Conservation (phyloP, 495 filamentous ascomycete species). For the Penicillium waksmanii region DNA sequence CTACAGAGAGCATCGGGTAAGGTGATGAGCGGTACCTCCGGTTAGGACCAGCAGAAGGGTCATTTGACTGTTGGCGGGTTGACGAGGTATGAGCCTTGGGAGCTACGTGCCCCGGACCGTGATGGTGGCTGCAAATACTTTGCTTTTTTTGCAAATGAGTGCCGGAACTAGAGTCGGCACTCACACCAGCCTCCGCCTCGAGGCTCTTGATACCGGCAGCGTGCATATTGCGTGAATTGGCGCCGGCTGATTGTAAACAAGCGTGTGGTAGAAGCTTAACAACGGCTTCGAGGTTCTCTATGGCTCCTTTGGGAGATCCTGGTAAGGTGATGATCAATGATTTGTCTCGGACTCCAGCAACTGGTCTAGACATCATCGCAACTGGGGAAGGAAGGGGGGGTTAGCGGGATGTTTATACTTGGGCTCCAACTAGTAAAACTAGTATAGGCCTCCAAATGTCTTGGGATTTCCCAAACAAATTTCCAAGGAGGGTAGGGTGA, state of each 20-base stretch:
- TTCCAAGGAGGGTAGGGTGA: constrained; percentile 14
- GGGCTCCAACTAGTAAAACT: neutral
- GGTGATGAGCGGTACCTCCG: constrained; percentile 81
- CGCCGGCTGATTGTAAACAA: constrained; percentile 84
- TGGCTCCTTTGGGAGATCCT: constrained; percentile 94
- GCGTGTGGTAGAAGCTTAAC: constrained; percentile 91
- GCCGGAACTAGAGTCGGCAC: constrained; percentile 47
- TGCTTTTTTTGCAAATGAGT: constrained; percentile 4
- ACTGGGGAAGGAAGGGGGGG: constrained; percentile 53
- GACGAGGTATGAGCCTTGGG: constrained; percentile 75
- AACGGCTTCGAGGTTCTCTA: constrained; percentile 91
- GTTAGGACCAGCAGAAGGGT: constrained; percentile 77
- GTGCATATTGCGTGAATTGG: constrained; percentile 80
- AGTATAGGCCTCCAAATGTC: neutral
- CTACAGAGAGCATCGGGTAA: constrained; percentile 88
- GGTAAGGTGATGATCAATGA: constrained; percentile 89
- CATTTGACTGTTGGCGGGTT: constrained; percentile 71
- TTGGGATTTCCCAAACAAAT: constrained; percentile 3
- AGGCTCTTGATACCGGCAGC: constrained; percentile 79
- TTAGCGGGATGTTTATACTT: constrained; percentile 25
- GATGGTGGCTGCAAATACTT: constrained; percentile 56
- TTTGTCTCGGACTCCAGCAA: constrained; percentile 84
- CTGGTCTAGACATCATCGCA: constrained; percentile 95
- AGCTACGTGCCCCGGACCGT: constrained; percentile 65
- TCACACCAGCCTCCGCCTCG: constrained; percentile 78